Percentiles rank a stretch among this genome's conserved stretches.
These are phyloP conservation scores for Mycena polygramma DNA, from an alignment of 768 basidiomycete species.

Conservation along the genomic window DNA sequence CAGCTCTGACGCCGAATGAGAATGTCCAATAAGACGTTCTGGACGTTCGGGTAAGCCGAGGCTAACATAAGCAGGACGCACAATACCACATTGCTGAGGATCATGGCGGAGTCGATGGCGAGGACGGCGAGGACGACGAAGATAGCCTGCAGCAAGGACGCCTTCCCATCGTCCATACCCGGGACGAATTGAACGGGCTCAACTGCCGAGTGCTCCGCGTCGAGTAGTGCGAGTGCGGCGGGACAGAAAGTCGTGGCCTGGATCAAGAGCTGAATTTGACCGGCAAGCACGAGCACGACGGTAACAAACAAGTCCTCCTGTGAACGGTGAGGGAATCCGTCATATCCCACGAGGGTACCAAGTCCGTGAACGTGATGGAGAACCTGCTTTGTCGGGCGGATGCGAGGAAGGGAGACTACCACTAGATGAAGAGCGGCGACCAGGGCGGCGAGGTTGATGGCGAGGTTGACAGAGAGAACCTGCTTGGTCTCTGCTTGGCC, in stretches of 20 bases:
- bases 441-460: no score
- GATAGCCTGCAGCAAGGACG: not conserved
- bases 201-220: not conserved
- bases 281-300: not conserved
- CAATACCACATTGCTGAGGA: not conserved
- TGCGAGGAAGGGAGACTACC: no score
- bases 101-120: not conserved
- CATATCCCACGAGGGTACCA: not conserved
- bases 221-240: not conserved
- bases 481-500: no score
- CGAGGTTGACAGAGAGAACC: no score
- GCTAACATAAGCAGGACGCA: not conserved
- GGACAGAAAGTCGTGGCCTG: not conserved
- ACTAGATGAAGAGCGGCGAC: no score
- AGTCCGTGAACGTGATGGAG: not conserved
- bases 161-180: not conserved
- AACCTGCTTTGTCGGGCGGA: no score
- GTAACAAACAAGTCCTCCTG: not conserved
- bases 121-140: not conserved
- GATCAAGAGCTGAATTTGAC: not conserved
- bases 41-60: not conserved
- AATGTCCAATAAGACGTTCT: not conserved
- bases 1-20: no score
- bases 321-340: not conserved
- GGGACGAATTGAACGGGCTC: not conserved